phyloP scores from a whole-genome alignment of 2,329 filamentous ascomycete genomes.

The Alternaria sp. region DNA sequence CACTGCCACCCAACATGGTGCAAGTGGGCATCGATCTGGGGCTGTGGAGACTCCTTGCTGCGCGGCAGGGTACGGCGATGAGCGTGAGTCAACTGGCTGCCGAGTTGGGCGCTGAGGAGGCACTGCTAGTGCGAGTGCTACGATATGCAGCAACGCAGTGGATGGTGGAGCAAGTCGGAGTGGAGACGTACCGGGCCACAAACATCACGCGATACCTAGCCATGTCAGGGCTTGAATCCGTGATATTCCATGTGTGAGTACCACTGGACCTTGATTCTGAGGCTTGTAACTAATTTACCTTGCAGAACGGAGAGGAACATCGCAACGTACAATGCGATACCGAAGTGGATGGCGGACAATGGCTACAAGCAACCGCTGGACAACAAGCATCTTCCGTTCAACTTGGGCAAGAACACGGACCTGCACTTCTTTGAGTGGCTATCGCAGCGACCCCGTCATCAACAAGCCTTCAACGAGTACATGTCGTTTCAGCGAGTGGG shows the following conservation, averaged over 20 bases:
- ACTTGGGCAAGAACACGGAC: constrained; percentile 2
- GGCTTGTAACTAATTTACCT: not conserved
- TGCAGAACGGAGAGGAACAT: constrained; percentile 8
- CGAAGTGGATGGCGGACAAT: constrained; percentile 6
- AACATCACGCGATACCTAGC: not conserved
- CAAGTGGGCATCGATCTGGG: constrained; percentile 6
- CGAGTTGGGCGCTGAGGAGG: constrained; percentile 2
- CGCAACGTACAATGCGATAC: constrained; percentile 7
- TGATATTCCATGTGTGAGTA: constrained; percentile 8
- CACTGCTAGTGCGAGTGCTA: constrained; percentile 1
- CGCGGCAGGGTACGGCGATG: not conserved
- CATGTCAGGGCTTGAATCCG: constrained; percentile 7
- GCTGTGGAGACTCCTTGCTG: constrained; percentile 3
- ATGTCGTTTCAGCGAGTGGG: constrained; percentile 10
- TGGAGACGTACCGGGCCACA: constrained; percentile 2
- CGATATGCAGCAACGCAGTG: constrained; percentile 7
- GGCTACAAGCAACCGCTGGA: constrained; percentile 5
- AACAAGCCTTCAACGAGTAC: constrained; percentile 11
- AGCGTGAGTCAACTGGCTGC: not conserved
- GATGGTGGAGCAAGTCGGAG: constrained; percentile 9
- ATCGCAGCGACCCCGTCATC: constrained; percentile 5
- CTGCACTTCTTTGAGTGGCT: constrained; percentile 11
- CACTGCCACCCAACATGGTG: constrained; percentile 5
- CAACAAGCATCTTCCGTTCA: constrained; percentile 7
- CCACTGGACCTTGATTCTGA: too few species aligned